Percentiles rank a stretch among this genome's conserved stretches.
phyloP scores from a whole-genome alignment of 148 eudicot species.

The Spergularia bocconei region DNA sequence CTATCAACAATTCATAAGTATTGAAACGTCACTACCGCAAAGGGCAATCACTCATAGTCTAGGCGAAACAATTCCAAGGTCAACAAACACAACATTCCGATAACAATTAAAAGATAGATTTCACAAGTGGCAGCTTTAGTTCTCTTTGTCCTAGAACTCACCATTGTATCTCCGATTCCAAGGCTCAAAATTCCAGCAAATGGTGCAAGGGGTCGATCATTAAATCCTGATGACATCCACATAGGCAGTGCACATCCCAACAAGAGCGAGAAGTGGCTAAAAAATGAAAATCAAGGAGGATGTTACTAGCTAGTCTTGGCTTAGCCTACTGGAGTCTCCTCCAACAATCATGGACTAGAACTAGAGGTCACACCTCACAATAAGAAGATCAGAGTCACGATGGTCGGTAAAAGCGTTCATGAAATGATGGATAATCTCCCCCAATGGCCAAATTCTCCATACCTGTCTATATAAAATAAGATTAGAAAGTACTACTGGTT shows the following conservation, averaged over 20 bases:
- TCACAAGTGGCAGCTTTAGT: background rate
- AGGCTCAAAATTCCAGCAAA: slow-evolving; percentile 99
- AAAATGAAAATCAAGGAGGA: slow-evolving; percentile 10
- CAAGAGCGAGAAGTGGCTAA: slow-evolving; percentile 91
- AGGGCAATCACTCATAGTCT: background rate
- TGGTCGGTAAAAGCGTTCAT: slow-evolving; percentile 99
- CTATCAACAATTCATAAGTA: background rate
- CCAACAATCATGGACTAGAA: background rate
- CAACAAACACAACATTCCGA: background rate
- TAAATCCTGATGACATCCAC: slow-evolving; percentile 92
- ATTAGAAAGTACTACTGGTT: slow-evolving; percentile 3
- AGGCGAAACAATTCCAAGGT: background rate
- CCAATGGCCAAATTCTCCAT: slow-evolving; percentile 96
- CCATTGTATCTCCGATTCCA: slow-evolving; percentile 99
- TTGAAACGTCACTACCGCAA: background rate
- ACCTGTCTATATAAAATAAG: slow-evolving; percentile 49
- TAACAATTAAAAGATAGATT: background rate
- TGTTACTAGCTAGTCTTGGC: background rate
- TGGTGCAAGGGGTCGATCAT: slow-evolving; percentile 93
- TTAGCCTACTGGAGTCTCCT: background rate
- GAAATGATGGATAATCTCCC: slow-evolving; percentile 75
- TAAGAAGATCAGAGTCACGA: slow-evolving; percentile 92
- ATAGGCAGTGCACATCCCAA: slow-evolving; percentile 98
- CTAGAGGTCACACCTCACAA: slow-evolving; percentile 59
- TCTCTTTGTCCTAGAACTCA: slow-evolving; percentile 30